Evolutionary conservation across 2,329 filamentous ascomycete genomes (phyloP).

Genomic region (Aspergillus puulaauensis): DNA sequence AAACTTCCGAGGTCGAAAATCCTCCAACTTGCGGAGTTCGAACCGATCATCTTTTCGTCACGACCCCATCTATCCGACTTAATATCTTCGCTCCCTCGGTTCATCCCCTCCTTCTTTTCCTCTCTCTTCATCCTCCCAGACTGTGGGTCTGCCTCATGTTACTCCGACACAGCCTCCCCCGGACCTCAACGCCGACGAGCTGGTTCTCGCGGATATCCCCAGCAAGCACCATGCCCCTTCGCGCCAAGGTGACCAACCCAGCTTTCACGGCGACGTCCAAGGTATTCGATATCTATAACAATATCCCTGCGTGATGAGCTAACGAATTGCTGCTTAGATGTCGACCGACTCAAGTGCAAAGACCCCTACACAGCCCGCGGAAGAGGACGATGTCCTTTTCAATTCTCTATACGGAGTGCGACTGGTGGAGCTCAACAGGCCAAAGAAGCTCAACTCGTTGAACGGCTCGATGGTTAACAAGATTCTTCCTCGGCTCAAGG

Average conservation of each 20-base stretch:
- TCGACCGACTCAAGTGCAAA: conserved; percentile 31
- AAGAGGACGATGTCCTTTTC: conserved; percentile 92
- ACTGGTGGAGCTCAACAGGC: conserved; percentile 90
- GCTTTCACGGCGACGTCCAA: conserved; percentile 54
- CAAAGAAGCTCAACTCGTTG: conserved; percentile 86
- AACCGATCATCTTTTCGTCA: conserved; percentile 23
- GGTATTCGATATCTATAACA: conserved; percentile 41
- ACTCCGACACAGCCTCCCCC: conserved; percentile 39
- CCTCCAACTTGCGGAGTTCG: conserved; percentile 21
- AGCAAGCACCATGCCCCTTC: conserved; percentile 69
- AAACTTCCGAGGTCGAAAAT: conserved; percentile 34
- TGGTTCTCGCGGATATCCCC: conserved; percentile 45
- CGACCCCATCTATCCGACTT: conserved; percentile 15
- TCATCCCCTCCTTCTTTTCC: conserved; percentile 12
- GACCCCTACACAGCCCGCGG: conserved; percentile 56
- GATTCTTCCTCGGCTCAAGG: conserved; percentile 79
- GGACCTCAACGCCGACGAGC: conserved; percentile 45
- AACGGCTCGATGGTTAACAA: conserved; percentile 94
- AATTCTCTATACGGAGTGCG: conserved; percentile 84
- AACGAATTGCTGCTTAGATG: conserved; percentile 39
- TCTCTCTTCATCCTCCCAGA: conserved; percentile 12
- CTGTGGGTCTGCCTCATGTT: conserved; percentile 41
- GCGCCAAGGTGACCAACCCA: conserved; percentile 69
- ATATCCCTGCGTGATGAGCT: not conserved
- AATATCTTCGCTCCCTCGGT: conserved; percentile 14